Percentiles rank a stretch among this genome's conserved stretches.
Conservation (phyloP, 495 filamentous ascomycete species). For the Daldinia vernicosa region DNA sequence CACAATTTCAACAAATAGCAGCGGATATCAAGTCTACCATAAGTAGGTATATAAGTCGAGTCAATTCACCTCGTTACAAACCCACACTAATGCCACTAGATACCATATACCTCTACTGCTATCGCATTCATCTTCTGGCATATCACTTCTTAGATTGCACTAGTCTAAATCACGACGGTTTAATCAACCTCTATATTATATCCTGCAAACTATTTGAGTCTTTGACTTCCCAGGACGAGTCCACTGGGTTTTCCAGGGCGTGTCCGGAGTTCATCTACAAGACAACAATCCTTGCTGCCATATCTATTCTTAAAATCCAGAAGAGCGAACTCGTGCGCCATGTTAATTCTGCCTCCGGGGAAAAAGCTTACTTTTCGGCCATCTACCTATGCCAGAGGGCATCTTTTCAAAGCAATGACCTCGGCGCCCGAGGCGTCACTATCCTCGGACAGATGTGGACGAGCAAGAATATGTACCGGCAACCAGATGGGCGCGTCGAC, state of each 20-base stretch:
- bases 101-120: neutral
- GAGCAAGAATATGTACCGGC: neutral
- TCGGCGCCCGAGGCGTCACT: neutral
- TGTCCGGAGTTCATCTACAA: neutral
- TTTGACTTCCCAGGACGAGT: neutral
- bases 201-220: neutral
- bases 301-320: neutral
- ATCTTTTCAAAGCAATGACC: neutral
- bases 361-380: neutral
- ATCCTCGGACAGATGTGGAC: slow-evolving; percentile 1
- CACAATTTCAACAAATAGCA: neutral
- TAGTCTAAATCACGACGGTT: neutral
- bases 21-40: neutral
- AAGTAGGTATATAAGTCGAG: neutral
- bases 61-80: neutral
- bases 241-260: neutral
- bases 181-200: neutral
- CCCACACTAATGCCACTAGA: neutral
- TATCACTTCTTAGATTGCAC: neutral
- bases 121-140: neutral
- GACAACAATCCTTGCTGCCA: neutral
- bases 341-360: neutral
- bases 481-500: neutral
- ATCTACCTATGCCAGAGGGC: neutral
- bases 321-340: neutral